Conservation (phyloP, 352 stramenopile species). For the Phytophthora fragariaefolia region DNA sequence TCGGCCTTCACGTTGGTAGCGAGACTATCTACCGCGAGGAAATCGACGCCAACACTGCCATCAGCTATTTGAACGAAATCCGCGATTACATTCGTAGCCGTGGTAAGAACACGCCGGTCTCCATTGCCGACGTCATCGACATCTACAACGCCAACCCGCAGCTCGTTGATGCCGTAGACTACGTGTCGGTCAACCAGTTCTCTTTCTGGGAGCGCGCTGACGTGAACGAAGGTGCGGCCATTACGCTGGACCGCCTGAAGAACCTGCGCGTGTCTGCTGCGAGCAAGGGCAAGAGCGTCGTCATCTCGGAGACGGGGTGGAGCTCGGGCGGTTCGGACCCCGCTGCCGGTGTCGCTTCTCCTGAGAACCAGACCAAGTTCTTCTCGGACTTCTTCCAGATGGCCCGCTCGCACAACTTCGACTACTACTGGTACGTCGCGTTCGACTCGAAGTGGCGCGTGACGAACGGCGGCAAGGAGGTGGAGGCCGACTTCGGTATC, state of each 20-base stretch:
- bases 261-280: conserved; percentile 43
- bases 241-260: conserved; percentile 56
- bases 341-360: conserved; percentile 41
- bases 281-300: conserved; percentile 47
- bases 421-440: conserved; percentile 73
- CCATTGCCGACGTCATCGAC: conserved; percentile 70
- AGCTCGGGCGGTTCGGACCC: conserved; percentile 40
- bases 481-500: conserved; percentile 70
- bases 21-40: conserved; percentile 73
- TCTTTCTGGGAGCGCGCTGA: conserved; percentile 64
- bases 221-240: conserved; percentile 41
- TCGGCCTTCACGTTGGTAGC: conserved; percentile 57
- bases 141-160: conserved; percentile 58
- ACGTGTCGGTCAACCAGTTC: conserved; percentile 77
- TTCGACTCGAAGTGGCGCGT: conserved; percentile 63
- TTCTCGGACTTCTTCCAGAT: conserved; percentile 72
- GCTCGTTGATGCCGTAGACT: conserved; percentile 63
- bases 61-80: conserved; percentile 53
- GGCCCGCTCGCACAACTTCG: conserved; percentile 43
- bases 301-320: conserved; percentile 75
- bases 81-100: conserved; percentile 42
- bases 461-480: conserved; percentile 37
- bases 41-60: conserved; percentile 41
- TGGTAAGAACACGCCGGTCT: conserved; percentile 48
- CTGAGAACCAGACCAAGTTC: conserved; percentile 57